These are phyloP conservation scores for Setomelanomma holmii DNA, from an alignment of 2,329 filamentous ascomycete genomes.

Conservation along the genomic window DNA sequence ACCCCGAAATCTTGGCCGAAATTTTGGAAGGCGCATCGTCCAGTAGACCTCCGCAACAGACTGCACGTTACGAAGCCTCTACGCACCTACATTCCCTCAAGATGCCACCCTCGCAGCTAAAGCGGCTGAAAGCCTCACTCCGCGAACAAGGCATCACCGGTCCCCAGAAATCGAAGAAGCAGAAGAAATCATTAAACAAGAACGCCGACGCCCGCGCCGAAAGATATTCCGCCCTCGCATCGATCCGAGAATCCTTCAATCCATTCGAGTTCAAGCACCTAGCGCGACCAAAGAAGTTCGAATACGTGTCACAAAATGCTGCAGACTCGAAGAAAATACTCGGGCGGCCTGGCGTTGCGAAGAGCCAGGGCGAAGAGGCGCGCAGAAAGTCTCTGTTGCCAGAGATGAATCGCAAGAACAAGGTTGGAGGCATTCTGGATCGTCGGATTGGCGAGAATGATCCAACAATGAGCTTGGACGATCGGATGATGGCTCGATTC, in stretches of 20 bases:
- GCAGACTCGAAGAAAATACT: conserved; percentile 61
- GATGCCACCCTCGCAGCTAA: conserved; percentile 97
- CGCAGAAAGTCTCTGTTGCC: conserved; percentile 83
- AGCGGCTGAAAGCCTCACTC: conserved; percentile 90
- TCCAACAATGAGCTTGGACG: conserved; percentile 89
- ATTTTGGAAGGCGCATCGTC: conserved; percentile 18
- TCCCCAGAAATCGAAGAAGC: conserved; percentile 93
- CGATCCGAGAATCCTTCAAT: conserved; percentile 95
- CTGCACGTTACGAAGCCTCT: background rate
- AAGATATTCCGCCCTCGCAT: conserved; percentile 77
- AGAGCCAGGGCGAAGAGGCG: conserved; percentile 86
- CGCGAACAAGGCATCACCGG: conserved; percentile 88
- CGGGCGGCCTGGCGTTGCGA: conserved; percentile 82
- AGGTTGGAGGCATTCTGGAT: conserved; percentile 91
- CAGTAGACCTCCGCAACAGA: conserved; percentile 4
- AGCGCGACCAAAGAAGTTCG: conserved; percentile 80
- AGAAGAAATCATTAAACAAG: conserved; percentile 75
- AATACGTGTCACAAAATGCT: conserved; percentile 73
- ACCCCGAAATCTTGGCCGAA: conserved; percentile 28
- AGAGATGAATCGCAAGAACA: conserved; percentile 88
- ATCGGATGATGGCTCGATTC: conserved; percentile 90
- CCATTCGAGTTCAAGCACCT: conserved; percentile 93
- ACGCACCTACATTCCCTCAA: background rate
- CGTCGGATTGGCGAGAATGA: conserved; percentile 96
- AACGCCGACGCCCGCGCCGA: conserved; percentile 77